These are phyloP conservation scores for Coniochaeta sp. DNA, from an alignment of 2,329 filamentous ascomycete genomes.

Conservation along the genomic window DNA sequence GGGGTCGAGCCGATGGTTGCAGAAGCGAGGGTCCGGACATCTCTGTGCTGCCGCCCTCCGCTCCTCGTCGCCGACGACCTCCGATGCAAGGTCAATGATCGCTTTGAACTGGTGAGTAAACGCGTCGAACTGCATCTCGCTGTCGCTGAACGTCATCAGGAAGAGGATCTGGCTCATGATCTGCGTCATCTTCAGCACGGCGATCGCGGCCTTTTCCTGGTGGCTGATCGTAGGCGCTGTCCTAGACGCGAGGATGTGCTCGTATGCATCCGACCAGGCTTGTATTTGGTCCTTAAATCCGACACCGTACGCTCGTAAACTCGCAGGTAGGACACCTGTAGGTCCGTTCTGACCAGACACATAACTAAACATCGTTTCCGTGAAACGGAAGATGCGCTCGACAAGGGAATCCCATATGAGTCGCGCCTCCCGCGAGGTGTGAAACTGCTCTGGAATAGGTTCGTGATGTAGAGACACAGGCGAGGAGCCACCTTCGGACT, in stretches of 20 bases:
- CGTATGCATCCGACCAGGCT: constrained; percentile 49
- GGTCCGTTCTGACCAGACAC: constrained; percentile 35
- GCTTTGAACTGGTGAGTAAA: constrained; percentile 43
- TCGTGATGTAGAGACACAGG: constrained; percentile 28
- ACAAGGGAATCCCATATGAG: constrained; percentile 47
- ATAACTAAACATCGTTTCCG: constrained; percentile 43
- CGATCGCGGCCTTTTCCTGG: constrained; percentile 52
- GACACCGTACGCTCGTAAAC: constrained; percentile 37
- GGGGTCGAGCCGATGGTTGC: constrained; percentile 30
- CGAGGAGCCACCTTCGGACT: constrained; percentile 27
- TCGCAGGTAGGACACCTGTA: constrained; percentile 43
- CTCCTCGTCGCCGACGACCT: constrained; percentile 53
- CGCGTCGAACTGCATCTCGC: constrained; percentile 49
- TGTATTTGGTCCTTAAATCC: constrained; percentile 42
- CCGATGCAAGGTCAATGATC: constrained; percentile 49
- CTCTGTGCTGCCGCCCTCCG: constrained; percentile 36
- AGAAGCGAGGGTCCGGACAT: constrained; percentile 35
- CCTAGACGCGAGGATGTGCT: constrained; percentile 43
- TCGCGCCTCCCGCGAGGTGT: constrained; percentile 45
- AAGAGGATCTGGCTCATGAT: constrained; percentile 51
- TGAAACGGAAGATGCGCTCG: constrained; percentile 50
- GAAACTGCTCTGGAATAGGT: constrained; percentile 37
- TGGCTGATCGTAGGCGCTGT: constrained; percentile 38
- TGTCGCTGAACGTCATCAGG: constrained; percentile 52
- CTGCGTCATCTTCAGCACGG: constrained; percentile 55